Evolutionary conservation across 2,329 filamentous ascomycete species (phyloP).

Genomic region (Trichophyton benhamiae): DNA sequence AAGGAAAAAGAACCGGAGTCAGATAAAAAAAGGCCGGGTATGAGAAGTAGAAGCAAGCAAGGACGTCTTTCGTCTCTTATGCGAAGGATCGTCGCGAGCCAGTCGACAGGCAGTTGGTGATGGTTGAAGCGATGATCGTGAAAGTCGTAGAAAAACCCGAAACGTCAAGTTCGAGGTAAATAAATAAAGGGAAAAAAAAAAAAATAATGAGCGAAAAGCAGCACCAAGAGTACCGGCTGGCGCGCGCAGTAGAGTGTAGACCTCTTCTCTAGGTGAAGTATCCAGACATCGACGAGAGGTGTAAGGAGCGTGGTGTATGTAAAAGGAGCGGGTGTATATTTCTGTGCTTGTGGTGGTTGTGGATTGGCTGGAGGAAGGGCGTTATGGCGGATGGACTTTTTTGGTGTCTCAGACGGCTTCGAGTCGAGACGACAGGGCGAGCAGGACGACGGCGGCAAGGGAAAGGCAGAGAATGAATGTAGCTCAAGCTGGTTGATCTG

Average conservation of each 20-base stretch:
- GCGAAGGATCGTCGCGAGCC: constrained; percentile 13
- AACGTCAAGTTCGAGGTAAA: constrained; percentile 14
- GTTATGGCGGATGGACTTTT: too few species aligned
- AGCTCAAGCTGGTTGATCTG: not conserved
- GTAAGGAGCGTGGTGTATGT: not conserved
- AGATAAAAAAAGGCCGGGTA: not conserved
- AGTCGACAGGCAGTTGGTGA: constrained; percentile 10
- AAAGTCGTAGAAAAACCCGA: constrained; percentile 15
- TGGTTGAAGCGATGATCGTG: constrained; percentile 9
- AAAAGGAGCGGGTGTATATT: too few species aligned
- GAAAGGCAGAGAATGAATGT: not conserved
- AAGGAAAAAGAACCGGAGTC: not conserved
- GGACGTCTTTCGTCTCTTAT: not conserved
- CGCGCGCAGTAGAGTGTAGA: not conserved
- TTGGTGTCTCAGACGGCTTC: not conserved
- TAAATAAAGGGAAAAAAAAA: not conserved
- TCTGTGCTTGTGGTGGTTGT: too few species aligned
- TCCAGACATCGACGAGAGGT: constrained; percentile 5
- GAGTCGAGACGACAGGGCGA: not conserved
- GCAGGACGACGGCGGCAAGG: not conserved
- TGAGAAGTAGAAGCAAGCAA: not conserved
- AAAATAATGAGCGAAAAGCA: constrained; percentile 7
- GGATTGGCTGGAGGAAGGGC: too few species aligned
- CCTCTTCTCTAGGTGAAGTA: not conserved
- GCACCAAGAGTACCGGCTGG: not conserved